Evolutionary conservation across 1,284 basidiomycete genomes (phyloP).

Genomic region (Porogramme epimiltina): DNA sequence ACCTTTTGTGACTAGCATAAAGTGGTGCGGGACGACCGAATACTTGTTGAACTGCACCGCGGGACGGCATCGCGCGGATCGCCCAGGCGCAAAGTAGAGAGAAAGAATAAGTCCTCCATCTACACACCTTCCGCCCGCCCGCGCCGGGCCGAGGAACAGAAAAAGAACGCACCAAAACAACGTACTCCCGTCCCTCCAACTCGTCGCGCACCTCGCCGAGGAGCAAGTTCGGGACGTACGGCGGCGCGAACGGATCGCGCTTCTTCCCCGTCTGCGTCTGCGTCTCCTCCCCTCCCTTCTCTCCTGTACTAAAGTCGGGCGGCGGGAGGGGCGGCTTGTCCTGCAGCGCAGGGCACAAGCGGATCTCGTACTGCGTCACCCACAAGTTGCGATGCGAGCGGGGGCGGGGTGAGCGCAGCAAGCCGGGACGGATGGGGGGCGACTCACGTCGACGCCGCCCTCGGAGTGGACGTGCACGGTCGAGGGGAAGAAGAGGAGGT

Average conservation of each 20-base stretch:
- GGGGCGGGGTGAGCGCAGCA: not conserved
- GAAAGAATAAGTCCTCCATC: not conserved
- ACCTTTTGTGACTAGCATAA: conserved; percentile 83
- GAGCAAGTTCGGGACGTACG: conserved; percentile 74
- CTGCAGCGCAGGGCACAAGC: conserved; percentile 79
- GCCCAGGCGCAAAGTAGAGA: not conserved
- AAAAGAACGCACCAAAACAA: conserved; percentile 65
- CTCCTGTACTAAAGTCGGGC: conserved; percentile 41
- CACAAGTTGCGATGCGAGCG: not conserved
- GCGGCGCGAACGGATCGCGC: conserved; percentile 77
- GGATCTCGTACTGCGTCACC: conserved; percentile 74
- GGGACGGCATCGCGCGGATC: not conserved
- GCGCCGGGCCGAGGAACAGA: not conserved
- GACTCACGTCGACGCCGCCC: conserved; percentile 60
- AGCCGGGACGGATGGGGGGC: not conserved
- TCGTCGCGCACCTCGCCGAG: conserved; percentile 73
- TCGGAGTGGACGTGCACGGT: conserved; percentile 62
- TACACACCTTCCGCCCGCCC: not conserved
- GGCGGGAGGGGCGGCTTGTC: conserved; percentile 64
- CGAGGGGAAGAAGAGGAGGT: conserved; percentile 79
- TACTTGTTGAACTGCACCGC: conserved; percentile 76
- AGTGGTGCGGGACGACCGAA: conserved; percentile 81
- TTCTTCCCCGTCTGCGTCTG: conserved; percentile 35
- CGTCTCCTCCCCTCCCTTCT: conserved; percentile 29
- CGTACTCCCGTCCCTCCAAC: conserved; percentile 65